Evolutionary conservation across 768 basidiomycete genomes (phyloP).

Genomic region (Mycena kentingensis): DNA sequence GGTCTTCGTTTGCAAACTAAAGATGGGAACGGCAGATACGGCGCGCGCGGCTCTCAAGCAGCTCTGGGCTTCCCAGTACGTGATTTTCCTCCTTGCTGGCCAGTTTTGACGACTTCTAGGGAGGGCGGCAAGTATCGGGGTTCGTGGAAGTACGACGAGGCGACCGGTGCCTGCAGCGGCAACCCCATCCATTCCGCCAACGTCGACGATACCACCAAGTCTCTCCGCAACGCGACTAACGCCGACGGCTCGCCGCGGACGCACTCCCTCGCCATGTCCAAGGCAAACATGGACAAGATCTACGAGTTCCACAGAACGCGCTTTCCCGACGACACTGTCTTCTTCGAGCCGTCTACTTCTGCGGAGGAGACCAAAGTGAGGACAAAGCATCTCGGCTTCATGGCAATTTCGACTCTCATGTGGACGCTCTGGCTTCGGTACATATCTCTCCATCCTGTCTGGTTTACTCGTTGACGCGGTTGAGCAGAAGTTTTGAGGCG

Average conservation of each 20-base stretch:
- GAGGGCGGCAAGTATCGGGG: constrained; percentile 25
- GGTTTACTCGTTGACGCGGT: neutral
- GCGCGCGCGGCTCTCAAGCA: no score
- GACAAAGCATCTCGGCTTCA: constrained; percentile 17
- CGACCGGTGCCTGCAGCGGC: constrained; percentile 19
- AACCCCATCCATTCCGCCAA: constrained; percentile 27
- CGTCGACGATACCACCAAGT: constrained; percentile 24
- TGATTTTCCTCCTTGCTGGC: no score
- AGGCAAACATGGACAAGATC: constrained; percentile 23
- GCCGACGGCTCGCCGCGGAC: constrained; percentile 11
- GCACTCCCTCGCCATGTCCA: constrained; percentile 28
- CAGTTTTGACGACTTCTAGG: constrained; percentile 12
- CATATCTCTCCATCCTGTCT: neutral
- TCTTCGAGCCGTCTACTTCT: neutral
- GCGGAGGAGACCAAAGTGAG: constrained; percentile 3
- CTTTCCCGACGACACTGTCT: constrained; percentile 5
- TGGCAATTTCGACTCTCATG: constrained; percentile 17
- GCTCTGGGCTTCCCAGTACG: no score
- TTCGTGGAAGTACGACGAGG: constrained; percentile 23
- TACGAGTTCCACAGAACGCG: constrained; percentile 10
- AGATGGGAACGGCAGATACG: neutral
- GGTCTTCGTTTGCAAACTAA: neutral
- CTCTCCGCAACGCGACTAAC: constrained; percentile 23
- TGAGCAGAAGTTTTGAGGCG: constrained; percentile 18
- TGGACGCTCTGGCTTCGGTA: constrained; percentile 21